These are phyloP conservation scores for Xerocomellus amylosporus DNA, from an alignment of 768 basidiomycete genomes.

Conservation along the genomic window DNA sequence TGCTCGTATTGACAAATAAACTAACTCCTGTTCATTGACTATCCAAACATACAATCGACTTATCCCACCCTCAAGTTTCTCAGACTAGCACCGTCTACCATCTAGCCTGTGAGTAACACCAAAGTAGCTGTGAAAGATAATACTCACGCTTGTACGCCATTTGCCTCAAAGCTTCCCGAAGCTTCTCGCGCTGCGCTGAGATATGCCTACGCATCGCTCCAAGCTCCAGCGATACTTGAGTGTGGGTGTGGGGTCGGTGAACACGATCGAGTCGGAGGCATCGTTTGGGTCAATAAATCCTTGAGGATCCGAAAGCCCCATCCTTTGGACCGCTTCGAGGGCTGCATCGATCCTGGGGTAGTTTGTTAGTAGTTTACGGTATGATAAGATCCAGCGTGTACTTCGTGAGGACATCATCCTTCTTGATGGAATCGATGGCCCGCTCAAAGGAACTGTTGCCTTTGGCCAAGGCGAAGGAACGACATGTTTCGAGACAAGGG, in stretches of 20 bases:
- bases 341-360: background rate
- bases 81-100: background rate
- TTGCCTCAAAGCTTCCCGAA: too few species aligned
- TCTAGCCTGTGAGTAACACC: background rate
- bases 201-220: too few species aligned
- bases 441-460: background rate
- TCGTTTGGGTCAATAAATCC: background rate
- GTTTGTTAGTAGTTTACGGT: background rate
- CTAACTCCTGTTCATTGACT: background rate
- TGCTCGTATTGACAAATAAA: background rate
- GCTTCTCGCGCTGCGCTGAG: too few species aligned
- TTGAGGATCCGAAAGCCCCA: background rate
- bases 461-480: background rate
- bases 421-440: background rate
- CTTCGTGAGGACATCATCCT: background rate
- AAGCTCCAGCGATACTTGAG: background rate
- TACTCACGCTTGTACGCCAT: background rate
- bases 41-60: background rate
- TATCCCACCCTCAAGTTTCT: background rate
- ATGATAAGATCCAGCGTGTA: background rate
- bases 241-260: too few species aligned
- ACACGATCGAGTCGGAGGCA: background rate
- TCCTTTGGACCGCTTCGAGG: background rate
- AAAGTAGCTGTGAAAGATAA: too few species aligned
- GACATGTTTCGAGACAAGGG: background rate